Evolutionary conservation across 805 yeast species (phyloP).

Genomic region (Myxozyma neotropica): DNA sequence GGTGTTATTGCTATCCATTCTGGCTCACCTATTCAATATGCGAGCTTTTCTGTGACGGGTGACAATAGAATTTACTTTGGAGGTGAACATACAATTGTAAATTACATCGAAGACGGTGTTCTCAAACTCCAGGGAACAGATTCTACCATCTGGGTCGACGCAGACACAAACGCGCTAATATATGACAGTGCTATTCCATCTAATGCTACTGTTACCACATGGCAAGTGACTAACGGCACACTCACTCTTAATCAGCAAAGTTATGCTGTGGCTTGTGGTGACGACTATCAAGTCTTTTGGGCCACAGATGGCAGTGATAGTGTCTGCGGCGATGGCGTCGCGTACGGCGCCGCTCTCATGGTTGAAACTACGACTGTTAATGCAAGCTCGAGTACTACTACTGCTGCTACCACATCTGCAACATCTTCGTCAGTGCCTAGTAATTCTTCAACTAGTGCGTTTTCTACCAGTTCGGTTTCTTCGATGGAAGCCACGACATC

Average conservation of each 20-base stretch:
- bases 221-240: neutral
- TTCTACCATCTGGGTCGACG: constrained; percentile 3
- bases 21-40: constrained; percentile 8
- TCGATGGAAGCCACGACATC: neutral
- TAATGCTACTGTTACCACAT: neutral
- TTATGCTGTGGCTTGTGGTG: constrained; percentile 4
- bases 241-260: neutral
- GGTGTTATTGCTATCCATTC: constrained; percentile 3
- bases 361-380: neutral
- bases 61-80: constrained; percentile 2
- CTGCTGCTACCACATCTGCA: neutral
- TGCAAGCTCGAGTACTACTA: neutral
- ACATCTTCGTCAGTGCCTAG: too few species aligned
- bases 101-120: neutral
- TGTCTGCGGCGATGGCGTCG: neutral
- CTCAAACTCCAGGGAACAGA: constrained; percentile 1
- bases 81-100: neutral
- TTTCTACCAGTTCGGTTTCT: too few species aligned
- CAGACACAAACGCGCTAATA: neutral
- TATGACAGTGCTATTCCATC: constrained; percentile 2
- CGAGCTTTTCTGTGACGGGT: neutral
- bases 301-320: constrained; percentile 7
- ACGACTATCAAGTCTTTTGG: constrained; percentile 6
- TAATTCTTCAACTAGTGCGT: too few species aligned
- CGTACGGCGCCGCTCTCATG: constrained; percentile 2